A percentile compares a stretch with the other conserved stretches of the same genome.
Conservation (phyloP, 2,329 filamentous ascomycete species). For the Coniochaeta pulveracea region DNA sequence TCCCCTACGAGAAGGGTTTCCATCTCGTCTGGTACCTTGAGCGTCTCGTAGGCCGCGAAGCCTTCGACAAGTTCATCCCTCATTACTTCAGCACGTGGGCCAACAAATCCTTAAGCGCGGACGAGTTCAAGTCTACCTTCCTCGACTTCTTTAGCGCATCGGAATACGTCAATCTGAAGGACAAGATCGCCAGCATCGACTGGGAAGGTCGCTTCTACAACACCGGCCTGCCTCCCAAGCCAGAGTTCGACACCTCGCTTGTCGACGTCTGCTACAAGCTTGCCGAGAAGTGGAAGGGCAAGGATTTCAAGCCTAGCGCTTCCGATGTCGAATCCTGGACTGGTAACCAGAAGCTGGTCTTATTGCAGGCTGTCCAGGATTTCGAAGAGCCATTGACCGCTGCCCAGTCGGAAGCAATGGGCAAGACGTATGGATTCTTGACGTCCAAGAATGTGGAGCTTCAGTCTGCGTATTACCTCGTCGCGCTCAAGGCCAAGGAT, state of each 20-base stretch:
- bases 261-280: conserved; percentile 78
- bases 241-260: conserved; percentile 78
- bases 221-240: conserved; percentile 84
- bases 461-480: conserved; percentile 64
- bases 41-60: conserved; percentile 68
- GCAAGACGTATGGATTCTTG: conserved; percentile 60
- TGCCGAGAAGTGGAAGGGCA: conserved; percentile 67
- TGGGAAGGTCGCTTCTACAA: conserved; percentile 86
- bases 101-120: conserved; percentile 80
- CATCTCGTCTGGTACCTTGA: conserved; percentile 89
- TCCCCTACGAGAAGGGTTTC: conserved; percentile 96
- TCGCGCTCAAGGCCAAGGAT: conserved; percentile 68
- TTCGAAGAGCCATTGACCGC: conserved; percentile 52
- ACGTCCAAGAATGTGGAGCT: conserved; percentile 81
- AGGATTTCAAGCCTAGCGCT: conserved; percentile 50
- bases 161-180: conserved; percentile 49
- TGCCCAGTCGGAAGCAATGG: conserved; percentile 60
- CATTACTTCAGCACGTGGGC: conserved; percentile 86
- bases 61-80: conserved; percentile 91
- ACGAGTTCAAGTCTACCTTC: conserved; percentile 85
- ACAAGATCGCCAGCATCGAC: conserved; percentile 63
- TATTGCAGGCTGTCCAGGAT: conserved; percentile 69
- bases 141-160: conserved; percentile 67
- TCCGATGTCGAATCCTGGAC: conserved; percentile 65
- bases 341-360: conserved; percentile 84